phyloP scores from a whole-genome alignment of 2,329 filamentous ascomycete species.

The Thelonectria blattea region DNA sequence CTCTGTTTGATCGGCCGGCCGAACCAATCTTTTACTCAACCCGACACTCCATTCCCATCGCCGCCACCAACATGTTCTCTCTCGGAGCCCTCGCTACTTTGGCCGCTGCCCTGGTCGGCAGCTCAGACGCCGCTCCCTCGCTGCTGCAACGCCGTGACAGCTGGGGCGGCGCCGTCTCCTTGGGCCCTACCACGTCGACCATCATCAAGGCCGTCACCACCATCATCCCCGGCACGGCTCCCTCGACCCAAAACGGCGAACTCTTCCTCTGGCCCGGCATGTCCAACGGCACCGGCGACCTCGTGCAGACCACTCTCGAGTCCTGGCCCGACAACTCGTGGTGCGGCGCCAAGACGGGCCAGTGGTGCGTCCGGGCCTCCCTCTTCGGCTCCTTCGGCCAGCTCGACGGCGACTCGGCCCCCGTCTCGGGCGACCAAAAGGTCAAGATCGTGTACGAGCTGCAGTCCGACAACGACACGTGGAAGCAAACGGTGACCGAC shows the following conservation, averaged over 20 bases:
- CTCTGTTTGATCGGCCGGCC: conserved; percentile 10
- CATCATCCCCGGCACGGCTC: conserved; percentile 24
- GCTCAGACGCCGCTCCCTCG: conserved; percentile 15
- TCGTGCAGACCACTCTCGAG: conserved; percentile 31
- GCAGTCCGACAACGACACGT: conserved; percentile 30
- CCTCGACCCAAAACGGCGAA: conserved; percentile 23
- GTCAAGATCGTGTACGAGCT: conserved; percentile 31
- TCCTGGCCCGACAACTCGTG: conserved; percentile 31
- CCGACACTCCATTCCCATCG: background rate
- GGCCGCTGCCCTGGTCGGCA: conserved; percentile 21
- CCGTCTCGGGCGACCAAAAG: conserved; percentile 28
- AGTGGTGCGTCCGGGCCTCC: conserved; percentile 31
- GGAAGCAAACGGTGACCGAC: conserved; percentile 28
- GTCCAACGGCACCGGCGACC: conserved; percentile 32
- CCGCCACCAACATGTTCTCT: conserved; percentile 14
- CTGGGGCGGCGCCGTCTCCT: conserved; percentile 31
- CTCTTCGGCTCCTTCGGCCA: conserved; percentile 31
- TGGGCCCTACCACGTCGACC: conserved; percentile 30
- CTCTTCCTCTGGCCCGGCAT: conserved; percentile 31
- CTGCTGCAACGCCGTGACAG: conserved; percentile 18
- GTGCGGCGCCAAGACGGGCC: conserved; percentile 26
- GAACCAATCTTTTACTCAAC: conserved; percentile 1
- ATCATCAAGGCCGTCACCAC: conserved; percentile 33
- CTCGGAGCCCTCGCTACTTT: conserved; percentile 22
- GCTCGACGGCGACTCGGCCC: conserved; percentile 21